Conservation (phyloP, 306 rosid species). For the Dicorynia guianensis region DNA sequence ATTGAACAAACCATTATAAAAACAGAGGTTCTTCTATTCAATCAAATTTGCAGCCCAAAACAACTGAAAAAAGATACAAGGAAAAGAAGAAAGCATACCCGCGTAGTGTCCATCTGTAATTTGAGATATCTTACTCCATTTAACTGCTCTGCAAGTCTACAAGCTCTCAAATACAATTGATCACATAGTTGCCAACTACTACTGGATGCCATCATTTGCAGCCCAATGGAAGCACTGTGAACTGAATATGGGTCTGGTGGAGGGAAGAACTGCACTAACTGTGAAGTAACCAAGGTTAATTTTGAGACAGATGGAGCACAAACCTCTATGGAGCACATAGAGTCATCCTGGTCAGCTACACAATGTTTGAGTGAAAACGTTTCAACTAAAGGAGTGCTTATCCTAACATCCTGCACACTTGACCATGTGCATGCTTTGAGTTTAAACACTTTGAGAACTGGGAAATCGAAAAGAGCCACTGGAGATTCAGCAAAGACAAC, state of each 20-base stretch:
- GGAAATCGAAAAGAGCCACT: neutral
- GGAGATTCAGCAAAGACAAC: neutral
- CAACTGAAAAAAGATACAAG: neutral
- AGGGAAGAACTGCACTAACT: neutral
- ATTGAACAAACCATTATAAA: no score
- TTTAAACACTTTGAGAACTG: neutral
- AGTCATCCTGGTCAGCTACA: neutral
- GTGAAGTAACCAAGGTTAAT: neutral
- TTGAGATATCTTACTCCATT: neutral
- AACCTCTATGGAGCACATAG: neutral
- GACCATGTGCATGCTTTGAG: neutral
- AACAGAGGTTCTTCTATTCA: neutral
- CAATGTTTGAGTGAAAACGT: neutral
- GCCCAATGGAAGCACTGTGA: neutral
- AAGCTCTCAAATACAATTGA: neutral
- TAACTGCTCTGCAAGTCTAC: neutral
- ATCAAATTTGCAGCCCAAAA: neutral
- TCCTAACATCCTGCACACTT: neutral
- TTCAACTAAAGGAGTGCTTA: neutral
- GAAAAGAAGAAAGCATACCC: neutral
- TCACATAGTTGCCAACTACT: neutral
- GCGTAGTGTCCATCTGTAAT: neutral
- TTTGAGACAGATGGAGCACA: neutral
- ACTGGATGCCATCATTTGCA: neutral
- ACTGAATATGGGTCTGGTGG: neutral